These are phyloP conservation scores for Tetrahymena elliotti DNA, from an alignment of 73 alveolate species.

Conservation along the genomic window DNA sequence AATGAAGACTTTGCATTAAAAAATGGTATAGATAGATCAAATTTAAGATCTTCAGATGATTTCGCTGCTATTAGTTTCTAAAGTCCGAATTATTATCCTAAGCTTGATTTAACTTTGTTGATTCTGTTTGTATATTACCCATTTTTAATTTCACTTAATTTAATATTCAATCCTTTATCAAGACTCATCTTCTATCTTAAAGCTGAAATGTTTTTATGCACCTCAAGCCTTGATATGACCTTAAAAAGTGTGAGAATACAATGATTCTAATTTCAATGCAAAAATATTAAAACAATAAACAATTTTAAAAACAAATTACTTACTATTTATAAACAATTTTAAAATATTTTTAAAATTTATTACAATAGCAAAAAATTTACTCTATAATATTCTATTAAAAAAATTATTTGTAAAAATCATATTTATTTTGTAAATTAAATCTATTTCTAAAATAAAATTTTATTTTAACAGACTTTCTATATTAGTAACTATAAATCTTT, in stretches of 20 bases:
- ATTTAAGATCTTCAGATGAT: background rate
- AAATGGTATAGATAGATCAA: background rate
- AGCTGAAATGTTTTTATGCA: background rate
- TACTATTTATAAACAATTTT: too few species aligned
- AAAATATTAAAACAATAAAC: too few species aligned
- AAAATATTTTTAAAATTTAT: too few species aligned
- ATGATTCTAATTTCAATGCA: background rate
- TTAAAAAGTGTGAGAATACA: too few species aligned
- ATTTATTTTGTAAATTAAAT: too few species aligned
- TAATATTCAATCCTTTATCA: background rate
- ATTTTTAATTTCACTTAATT: background rate
- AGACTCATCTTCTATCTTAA: background rate
- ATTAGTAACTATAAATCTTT: too few species aligned
- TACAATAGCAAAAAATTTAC: too few species aligned
- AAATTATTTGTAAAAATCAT: too few species aligned
- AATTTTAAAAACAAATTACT: too few species aligned
- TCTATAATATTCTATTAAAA: too few species aligned
- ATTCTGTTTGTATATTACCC: background rate
- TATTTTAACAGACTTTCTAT: too few species aligned
- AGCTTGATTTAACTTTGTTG: background rate
- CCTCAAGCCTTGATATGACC: background rate
- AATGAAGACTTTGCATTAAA: background rate
- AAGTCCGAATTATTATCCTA: background rate
- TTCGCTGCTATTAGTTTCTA: background rate
- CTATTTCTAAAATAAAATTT: too few species aligned